phyloP scores from a whole-genome alignment of 2,329 filamentous ascomycete genomes.

The Phyllosticta citriasiana region DNA sequence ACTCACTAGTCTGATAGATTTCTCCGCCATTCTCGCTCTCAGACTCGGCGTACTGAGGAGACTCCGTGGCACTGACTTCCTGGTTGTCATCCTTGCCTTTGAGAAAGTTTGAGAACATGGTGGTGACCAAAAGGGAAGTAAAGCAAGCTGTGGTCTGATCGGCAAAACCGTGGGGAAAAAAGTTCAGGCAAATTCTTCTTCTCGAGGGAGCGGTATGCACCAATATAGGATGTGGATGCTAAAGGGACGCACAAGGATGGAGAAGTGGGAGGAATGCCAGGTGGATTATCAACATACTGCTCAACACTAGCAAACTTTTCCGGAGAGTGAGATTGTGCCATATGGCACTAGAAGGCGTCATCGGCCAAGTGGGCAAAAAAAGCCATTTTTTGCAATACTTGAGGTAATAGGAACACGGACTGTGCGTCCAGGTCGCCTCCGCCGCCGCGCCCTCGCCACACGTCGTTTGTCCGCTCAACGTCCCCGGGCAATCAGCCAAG shows the following conservation, averaged over 20 bases:
- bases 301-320: constrained; percentile 4
- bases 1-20: constrained; percentile 10
- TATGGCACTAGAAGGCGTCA: constrained; percentile 9
- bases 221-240: background rate
- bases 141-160: background rate
- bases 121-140: constrained; percentile 1
- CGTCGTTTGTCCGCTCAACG: background rate
- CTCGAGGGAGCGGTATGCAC: background rate
- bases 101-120: constrained; percentile 3
- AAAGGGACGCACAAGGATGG: background rate
- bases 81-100: constrained; percentile 4
- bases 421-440: background rate
- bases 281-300: constrained; percentile 4
- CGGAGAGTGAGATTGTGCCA: constrained; percentile 6
- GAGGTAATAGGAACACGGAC: constrained; percentile 5
- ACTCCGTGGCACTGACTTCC: background rate
- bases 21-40: constrained; percentile 8
- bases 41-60: background rate
- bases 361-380: constrained; percentile 7
- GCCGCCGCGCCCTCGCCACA: constrained; percentile 5
- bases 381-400: constrained; percentile 6
- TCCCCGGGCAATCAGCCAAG: background rate
- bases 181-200: background rate
- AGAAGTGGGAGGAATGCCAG: background rate
- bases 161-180: background rate